Base-by-base conservation (phyloP, 306 rosid genomes). In the Prunus fruticosa region DNA sequence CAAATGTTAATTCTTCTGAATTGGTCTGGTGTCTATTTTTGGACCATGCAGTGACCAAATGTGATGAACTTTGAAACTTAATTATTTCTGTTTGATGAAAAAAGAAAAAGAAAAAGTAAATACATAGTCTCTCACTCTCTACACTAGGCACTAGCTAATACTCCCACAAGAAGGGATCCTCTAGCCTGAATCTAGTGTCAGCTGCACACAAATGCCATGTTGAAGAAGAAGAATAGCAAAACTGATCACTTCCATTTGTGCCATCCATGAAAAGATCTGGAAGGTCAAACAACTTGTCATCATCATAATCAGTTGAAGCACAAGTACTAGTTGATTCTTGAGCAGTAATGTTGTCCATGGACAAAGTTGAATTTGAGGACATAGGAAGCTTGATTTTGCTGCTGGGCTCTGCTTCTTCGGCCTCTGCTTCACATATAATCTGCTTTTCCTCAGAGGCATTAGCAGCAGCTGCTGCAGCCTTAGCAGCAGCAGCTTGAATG, bases 401-500 rank as follows among this genome's bases (percentile, higher is more conserved):
- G 71, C 65, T 76, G 64, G 63, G 72, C 64, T 86, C 82, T 27
- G 69, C 34, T 73, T 56, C 58, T 83, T 82, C 79, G 1, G 13
- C 78, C 64, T 67, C 69, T 30, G 30, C 74, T 38, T 51, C 65
- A 25, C 65, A 61, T 0, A 23, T 6, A 61, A 13, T 15, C 73
- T 12, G 11, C 58, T 25, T 15, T 15, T 18, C 70, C 1, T 69
- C 73, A 19, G 70, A 79, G n/a, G 96, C 98, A 0, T 89, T 65
- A 19, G n/a, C 74, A 19, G 72, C 25, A 11, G 90, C 73, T 43
- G 88, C 76, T 11, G 96, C 98, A 0, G 98, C 98, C 72, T 86
- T 76, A 10, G 97, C 90, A 1, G 98, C 97, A 0, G 98, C 98
- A 28, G 75, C 89, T 69, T 93, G 98, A 52, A 93, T 93, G 81